Evolutionary conservation across 2,329 filamentous ascomycete genomes (phyloP).

Genomic region (Penicillium sp.): DNA sequence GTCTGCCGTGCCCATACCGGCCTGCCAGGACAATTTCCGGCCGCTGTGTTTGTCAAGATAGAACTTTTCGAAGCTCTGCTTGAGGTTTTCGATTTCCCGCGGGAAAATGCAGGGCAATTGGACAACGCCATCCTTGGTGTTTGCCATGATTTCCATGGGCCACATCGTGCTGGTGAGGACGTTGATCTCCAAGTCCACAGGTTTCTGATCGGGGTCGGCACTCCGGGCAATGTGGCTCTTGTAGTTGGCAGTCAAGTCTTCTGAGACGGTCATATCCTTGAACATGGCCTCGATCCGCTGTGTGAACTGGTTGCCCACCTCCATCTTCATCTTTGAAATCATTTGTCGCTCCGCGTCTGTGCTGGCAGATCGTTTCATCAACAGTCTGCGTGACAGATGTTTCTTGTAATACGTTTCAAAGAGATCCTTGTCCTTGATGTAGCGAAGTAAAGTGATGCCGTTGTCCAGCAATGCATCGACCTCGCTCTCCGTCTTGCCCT

Average conservation of each 20-base stretch:
- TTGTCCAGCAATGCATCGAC: conserved; percentile 83
- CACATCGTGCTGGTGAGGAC: conserved; percentile 92
- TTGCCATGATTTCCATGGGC: conserved; percentile 84
- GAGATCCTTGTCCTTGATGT: conserved; percentile 86
- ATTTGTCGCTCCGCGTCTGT: conserved; percentile 93
- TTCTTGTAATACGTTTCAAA: conserved; percentile 99
- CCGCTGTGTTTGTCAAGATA: conserved; percentile 87
- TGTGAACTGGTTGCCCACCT: conserved; percentile 92
- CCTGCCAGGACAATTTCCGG: conserved; percentile 80
- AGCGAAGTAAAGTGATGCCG: conserved; percentile 81
- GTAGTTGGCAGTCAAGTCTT: conserved; percentile 76
- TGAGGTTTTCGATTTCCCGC: conserved; percentile 68
- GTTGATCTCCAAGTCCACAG: conserved; percentile 76
- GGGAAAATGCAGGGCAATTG: conserved; percentile 67
- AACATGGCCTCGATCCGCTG: conserved; percentile 96
- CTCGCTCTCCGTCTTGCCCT: conserved; percentile 86
- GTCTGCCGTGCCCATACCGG: conserved; percentile 77
- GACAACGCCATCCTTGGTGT: conserved; percentile 49
- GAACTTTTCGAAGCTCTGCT: conserved; percentile 82
- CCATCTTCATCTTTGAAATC: conserved; percentile 95
- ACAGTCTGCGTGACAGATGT: conserved; percentile 80
- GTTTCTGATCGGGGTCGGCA: conserved; percentile 57
- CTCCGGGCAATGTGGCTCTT: conserved; percentile 64
- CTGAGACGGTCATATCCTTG: conserved; percentile 86
- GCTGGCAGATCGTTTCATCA: conserved; percentile 86